Evolutionary conservation across 345 rosid species (phyloP).

Genomic region (Murraya paniculata): DNA sequence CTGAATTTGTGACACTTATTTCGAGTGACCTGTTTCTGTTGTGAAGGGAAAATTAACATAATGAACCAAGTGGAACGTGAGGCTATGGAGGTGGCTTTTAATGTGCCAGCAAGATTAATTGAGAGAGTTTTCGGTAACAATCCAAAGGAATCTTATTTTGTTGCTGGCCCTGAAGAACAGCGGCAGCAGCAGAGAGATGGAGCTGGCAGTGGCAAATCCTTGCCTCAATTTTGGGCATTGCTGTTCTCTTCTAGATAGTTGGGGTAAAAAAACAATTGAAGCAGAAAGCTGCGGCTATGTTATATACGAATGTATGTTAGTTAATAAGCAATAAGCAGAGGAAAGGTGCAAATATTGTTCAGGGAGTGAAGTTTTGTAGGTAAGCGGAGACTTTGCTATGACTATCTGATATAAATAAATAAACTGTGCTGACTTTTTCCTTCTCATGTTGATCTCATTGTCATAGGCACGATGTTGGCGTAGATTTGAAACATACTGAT

Average conservation of each 20-base stretch:
- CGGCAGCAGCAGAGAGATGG: neutral
- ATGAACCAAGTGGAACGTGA: slow-evolving; percentile 25
- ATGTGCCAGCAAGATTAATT: slow-evolving; percentile 18
- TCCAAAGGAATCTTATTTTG: slow-evolving; percentile 24
- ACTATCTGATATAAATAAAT: neutral
- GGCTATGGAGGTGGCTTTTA: slow-evolving; percentile 26
- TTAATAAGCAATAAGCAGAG: neutral
- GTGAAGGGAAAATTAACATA: slow-evolving; percentile 25
- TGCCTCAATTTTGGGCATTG: slow-evolving; percentile 2
- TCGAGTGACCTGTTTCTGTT: neutral
- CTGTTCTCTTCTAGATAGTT: neutral
- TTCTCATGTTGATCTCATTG: no score
- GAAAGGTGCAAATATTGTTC: neutral
- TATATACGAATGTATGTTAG: neutral
- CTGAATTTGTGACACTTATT: neutral
- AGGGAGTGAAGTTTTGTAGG: neutral
- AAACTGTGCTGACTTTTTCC: no score
- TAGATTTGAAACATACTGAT: no score
- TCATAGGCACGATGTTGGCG: no score
- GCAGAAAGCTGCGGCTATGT: neutral
- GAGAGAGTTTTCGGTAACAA: slow-evolving; percentile 26
- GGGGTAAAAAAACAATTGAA: no score
- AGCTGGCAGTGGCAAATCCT: neutral
- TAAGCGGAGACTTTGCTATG: neutral
- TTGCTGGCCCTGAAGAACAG: neutral